These are phyloP conservation scores for Camellia sinensis DNA, from an alignment of 148 eudicot species.

Conservation along the genomic window DNA sequence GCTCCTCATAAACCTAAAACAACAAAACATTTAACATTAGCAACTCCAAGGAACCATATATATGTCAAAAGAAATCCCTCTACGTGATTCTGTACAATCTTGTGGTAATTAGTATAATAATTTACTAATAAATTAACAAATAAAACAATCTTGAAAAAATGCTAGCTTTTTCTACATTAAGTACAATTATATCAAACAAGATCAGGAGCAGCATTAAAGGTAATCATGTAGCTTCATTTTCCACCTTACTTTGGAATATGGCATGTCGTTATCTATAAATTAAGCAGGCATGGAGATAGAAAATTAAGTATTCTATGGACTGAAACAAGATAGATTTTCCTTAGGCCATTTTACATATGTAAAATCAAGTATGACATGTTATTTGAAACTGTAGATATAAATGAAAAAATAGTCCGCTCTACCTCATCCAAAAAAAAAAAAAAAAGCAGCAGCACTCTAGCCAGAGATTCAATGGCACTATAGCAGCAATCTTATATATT, in stretches of 20 bases:
- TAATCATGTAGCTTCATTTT: not conserved
- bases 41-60: not conserved
- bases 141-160: not conserved
- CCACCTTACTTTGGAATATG: not conserved
- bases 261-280: not conserved
- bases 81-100: not conserved
- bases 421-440: no score
- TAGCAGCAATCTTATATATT: not conserved
- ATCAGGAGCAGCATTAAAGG: not conserved
- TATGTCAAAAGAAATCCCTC: constrained; percentile 1
- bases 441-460: not conserved
- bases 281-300: not conserved
- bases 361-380: not conserved
- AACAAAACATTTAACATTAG: not conserved
- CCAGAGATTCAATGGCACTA: not conserved
- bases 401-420: not conserved
- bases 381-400: not conserved
- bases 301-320: not conserved
- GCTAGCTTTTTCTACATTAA: not conserved
- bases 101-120: not conserved
- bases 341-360: no score
- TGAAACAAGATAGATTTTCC: not conserved
- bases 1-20: constrained; percentile 72
- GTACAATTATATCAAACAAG: not conserved
- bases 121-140: no score